Conservation (phyloP, 768 basidiomycete species). For the Tulasnella calospora region DNA sequence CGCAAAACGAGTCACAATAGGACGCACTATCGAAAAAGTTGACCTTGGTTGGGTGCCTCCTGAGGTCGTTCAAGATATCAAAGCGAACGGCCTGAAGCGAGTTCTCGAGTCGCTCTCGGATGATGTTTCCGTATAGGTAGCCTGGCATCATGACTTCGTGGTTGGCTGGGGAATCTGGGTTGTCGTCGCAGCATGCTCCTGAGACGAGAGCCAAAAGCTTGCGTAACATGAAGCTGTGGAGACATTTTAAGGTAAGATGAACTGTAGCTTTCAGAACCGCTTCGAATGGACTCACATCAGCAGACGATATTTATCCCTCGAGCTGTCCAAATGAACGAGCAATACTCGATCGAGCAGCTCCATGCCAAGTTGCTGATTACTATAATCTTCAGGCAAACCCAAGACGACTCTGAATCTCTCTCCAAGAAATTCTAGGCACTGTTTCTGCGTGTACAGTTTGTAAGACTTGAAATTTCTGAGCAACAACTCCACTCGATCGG, state of each 20-base stretch:
- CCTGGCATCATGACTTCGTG: conserved; percentile 97
- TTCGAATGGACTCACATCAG: conserved; percentile 60
- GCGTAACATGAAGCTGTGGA: conserved; percentile 85
- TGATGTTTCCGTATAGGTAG: conserved; percentile 88
- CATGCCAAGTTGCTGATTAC: conserved; percentile 70
- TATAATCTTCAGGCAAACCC: conserved; percentile 89
- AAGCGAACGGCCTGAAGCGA: conserved; percentile 51
- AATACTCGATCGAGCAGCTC: conserved; percentile 82
- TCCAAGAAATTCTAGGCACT: conserved; percentile 91
- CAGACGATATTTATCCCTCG: conserved; percentile 92
- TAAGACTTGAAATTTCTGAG: conserved; percentile 94
- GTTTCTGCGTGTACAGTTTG: conserved; percentile 76
- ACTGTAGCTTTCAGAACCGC: background rate
- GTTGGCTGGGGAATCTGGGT: conserved; percentile 97
- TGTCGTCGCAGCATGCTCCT: conserved; percentile 84
- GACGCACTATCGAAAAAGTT: conserved; percentile 83
- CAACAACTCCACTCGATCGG: conserved; percentile 87
- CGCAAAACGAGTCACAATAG: background rate
- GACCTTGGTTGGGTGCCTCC: conserved; percentile 74
- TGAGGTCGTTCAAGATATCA: conserved; percentile 43
- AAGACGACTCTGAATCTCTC: conserved; percentile 94
- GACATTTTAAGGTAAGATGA: conserved; percentile 22
- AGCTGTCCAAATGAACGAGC: conserved; percentile 79
- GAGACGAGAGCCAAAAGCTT: conserved; percentile 91
- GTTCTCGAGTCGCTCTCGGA: conserved; percentile 96